Conservation (phyloP, 768 basidiomycete species). For the Sarcomyxa edulis region DNA sequence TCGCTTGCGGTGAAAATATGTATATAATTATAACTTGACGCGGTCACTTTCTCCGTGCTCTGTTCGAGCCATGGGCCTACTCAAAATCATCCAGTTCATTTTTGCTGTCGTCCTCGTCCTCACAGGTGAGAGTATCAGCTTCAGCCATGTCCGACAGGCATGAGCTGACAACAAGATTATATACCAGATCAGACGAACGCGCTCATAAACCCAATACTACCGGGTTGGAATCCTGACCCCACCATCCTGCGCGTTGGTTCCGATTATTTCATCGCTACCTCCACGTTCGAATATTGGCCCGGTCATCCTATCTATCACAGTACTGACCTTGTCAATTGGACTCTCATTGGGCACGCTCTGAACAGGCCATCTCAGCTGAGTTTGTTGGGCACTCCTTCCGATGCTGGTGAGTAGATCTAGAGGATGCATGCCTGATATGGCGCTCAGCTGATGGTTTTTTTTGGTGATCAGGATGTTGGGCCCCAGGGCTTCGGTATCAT, state of each 20-base stretch:
- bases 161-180: too few relatives aligned
- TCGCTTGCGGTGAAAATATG: too few relatives aligned
- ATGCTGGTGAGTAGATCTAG: conserved; percentile 21
- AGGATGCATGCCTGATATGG: background rate
- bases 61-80: too few relatives aligned
- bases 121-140: too few relatives aligned
- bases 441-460: background rate
- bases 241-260: conserved; percentile 30
- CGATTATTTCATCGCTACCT: conserved; percentile 34
- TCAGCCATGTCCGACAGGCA: too few relatives aligned
- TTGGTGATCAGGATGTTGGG: conserved; percentile 25
- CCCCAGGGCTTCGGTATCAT: conserved; percentile 29
- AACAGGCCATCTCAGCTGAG: conserved; percentile 28
- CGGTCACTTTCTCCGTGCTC: too few relatives aligned
- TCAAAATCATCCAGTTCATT: too few relatives aligned
- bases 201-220: conserved; percentile 30
- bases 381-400: conserved; percentile 31
- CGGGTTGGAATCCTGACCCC: conserved; percentile 38
- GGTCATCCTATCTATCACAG: conserved; percentile 38
- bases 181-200: too few relatives aligned
- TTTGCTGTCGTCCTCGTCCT: too few relatives aligned
- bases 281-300: conserved; percentile 35
- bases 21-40: too few relatives aligned
- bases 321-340: conserved; percentile 29
- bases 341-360: conserved; percentile 31